Base-by-base conservation (phyloP, 192 early-diverging fungal genomes). In the Rhizophagus prolifer region DNA sequence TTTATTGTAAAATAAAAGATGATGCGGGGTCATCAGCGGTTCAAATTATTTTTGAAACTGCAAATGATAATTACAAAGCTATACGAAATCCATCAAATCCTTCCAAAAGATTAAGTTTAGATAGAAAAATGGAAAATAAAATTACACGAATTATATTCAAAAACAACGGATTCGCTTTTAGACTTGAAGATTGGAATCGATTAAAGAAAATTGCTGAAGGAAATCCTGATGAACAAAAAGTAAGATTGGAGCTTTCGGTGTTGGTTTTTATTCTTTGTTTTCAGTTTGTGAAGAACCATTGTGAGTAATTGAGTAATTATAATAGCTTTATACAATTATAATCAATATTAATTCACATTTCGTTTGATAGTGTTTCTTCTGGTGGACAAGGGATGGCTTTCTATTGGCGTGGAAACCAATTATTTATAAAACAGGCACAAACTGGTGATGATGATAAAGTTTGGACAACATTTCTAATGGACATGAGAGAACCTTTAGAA, bases 271-370 rank as follows among this genome's bases (percentile, higher is more conserved):
- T 79, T 92, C 91, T 25, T 82, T 97, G 54, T 97, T 97, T 81
- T 92, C 92, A 9, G 91, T 97, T 12, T 94, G 92, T 68, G 95
- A 97, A 77, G 92, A 93, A 69, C 95, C 95, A 47, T 94, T 97
- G 89, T 89, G 82, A 83, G 87, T 31, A 10, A 21, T n/a, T n/a
- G n/a, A n/a, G 26, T 44, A 31, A 38, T 9, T 38, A 12, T 26
- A 46, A 23, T 69, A 8, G 4, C 8, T 41, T 21, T 46, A 10
- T 31, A 3, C 26, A 9, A 14, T 66, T 6, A 31, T 58, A 31
- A 46, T 62, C 3, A 44, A 12, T 44, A 44, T 44, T 44, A 12
- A 44, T 12, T 44, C 41, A 8, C 60, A 34, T 44, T 65, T 58
- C 46, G 4, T 50, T 25, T 30, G 66, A 19, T 74, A 90, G 88